Percentiles rank a stretch among this genome's conserved stretches.
Evolutionary conservation across 2,329 filamentous ascomycete species (phyloP).

Genomic region (Graphiopsis chlorocephala): DNA sequence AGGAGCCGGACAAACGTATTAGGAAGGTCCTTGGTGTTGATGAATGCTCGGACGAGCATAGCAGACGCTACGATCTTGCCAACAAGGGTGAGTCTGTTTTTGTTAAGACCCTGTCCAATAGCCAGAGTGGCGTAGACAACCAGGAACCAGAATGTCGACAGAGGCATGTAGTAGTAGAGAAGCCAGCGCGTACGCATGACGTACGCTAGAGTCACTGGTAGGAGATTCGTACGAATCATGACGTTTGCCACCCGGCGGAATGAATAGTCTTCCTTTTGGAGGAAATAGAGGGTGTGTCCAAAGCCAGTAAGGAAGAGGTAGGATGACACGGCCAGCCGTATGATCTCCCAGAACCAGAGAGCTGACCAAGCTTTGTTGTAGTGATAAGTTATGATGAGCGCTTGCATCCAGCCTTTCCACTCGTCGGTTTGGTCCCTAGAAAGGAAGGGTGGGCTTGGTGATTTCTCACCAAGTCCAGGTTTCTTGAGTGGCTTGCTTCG

Average conservation of each 20-base stretch:
- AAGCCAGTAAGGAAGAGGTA: conserved; percentile 64
- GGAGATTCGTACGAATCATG: conserved; percentile 57
- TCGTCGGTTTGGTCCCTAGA: conserved; percentile 60
- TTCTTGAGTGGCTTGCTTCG: conserved; percentile 17
- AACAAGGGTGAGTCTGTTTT: conserved; percentile 42
- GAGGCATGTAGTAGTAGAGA: conserved; percentile 59
- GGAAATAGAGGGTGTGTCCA: conserved; percentile 59
- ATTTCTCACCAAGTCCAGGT: conserved; percentile 4
- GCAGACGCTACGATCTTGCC: conserved; percentile 50
- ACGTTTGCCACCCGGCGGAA: conserved; percentile 51
- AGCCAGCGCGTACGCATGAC: conserved; percentile 57
- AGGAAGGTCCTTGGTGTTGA: conserved; percentile 42
- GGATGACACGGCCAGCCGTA: conserved; percentile 54
- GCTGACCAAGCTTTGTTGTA: conserved; percentile 54
- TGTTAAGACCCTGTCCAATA: conserved; percentile 43
- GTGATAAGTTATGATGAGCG: conserved; percentile 55
- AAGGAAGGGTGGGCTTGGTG: conserved; percentile 42
- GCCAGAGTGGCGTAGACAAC: conserved; percentile 55
- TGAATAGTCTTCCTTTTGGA: conserved; percentile 57
- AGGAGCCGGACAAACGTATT: conserved; percentile 42
- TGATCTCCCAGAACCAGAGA: conserved; percentile 54
- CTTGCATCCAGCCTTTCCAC: conserved; percentile 66
- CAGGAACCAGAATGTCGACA: conserved; percentile 62
- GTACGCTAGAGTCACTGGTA: conserved; percentile 54
- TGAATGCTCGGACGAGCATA: conserved; percentile 39